A percentile compares a stretch with the other conserved stretches of the same genome.
phyloP scores from a whole-genome alignment of 2,329 filamentous ascomycete genomes.

The Talaromyces sp. region DNA sequence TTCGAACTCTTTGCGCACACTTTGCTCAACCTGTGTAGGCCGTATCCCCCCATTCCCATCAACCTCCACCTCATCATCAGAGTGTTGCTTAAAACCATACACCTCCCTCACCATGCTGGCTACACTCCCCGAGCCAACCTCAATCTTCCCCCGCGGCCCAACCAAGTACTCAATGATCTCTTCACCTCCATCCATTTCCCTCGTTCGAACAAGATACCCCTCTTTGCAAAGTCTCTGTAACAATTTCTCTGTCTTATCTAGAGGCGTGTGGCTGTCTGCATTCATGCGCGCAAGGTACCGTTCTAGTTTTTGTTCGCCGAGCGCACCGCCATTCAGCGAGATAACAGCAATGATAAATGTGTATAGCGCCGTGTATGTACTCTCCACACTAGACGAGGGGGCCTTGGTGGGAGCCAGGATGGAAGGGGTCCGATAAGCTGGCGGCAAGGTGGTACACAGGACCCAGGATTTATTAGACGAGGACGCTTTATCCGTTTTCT shows the following conservation, averaged over 20 bases:
- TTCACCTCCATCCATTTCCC: constrained; percentile 71
- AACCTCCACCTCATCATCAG: constrained; percentile 18
- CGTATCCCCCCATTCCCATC: constrained; percentile 16
- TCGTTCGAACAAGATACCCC: constrained; percentile 76
- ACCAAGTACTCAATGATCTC: constrained; percentile 79
- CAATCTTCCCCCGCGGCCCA: constrained; percentile 81
- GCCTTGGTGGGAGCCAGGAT: constrained; percentile 71
- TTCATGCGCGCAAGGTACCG: constrained; percentile 76
- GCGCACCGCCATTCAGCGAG: constrained; percentile 68
- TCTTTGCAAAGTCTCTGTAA: constrained; percentile 77
- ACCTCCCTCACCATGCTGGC: constrained; percentile 66
- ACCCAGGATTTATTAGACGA: constrained; percentile 72
- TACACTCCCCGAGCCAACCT: constrained; percentile 78
- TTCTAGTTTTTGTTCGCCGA: constrained; percentile 78
- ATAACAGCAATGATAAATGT: constrained; percentile 79
- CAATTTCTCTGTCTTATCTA: constrained; percentile 74
- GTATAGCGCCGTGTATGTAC: constrained; percentile 80
- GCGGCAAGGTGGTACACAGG: constrained; percentile 72
- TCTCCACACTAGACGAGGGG: constrained; percentile 68
- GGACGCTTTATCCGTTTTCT: constrained; percentile 45
- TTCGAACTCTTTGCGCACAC: constrained; percentile 53
- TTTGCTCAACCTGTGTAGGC: constrained; percentile 12
- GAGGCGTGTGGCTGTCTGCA: constrained; percentile 71
- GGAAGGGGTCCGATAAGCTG: constrained; percentile 64
- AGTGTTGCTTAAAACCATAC: constrained; percentile 36